Evolutionary conservation across 1,139 yeast genomes (phyloP).

Genomic region (Yamadazyma dushanensis): DNA sequence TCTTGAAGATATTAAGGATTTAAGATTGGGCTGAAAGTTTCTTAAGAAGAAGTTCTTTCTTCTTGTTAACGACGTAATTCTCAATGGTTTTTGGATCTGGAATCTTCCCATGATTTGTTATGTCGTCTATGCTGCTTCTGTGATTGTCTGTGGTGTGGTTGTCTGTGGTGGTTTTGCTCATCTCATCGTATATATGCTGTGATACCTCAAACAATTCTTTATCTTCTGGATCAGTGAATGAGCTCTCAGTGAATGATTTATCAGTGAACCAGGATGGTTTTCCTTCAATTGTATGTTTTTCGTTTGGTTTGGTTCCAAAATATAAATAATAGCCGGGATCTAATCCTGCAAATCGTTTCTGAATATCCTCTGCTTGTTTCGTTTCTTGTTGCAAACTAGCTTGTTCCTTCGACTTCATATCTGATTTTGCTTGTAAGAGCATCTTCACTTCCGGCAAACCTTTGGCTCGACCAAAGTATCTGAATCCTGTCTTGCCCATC

Average conservation of each 20-base stretch:
- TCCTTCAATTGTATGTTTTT: too few relatives aligned
- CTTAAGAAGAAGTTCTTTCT: constrained; percentile 42
- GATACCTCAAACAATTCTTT: constrained; percentile 6
- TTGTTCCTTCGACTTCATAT: constrained; percentile 10
- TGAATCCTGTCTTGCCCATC: constrained; percentile 49
- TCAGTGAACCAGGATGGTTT: too few relatives aligned
- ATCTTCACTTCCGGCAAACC: constrained; percentile 76
- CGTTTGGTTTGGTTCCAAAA: constrained; percentile 24
- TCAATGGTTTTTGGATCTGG: constrained; percentile 47
- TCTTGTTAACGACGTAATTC: constrained; percentile 45
- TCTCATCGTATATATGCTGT: constrained; percentile 3
- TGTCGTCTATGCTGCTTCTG: constrained; percentile 3
- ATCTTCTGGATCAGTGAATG: not conserved
- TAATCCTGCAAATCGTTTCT: constrained; percentile 17
- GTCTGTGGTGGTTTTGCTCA: constrained; percentile 3
- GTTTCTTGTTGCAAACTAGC: constrained; percentile 13
- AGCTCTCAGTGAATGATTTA: too few relatives aligned
- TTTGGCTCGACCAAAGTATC: constrained; percentile 82
- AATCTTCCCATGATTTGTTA: constrained; percentile 27
- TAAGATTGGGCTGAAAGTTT: constrained; percentile 19
- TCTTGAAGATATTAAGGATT: constrained; percentile 14
- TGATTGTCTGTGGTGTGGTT: constrained; percentile 1
- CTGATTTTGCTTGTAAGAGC: constrained; percentile 38
- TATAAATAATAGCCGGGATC: constrained; percentile 48
- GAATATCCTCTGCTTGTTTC: constrained; percentile 20